Conservation (phyloP, 768 basidiomycete genomes). For the Artomyces pyxidatus region DNA sequence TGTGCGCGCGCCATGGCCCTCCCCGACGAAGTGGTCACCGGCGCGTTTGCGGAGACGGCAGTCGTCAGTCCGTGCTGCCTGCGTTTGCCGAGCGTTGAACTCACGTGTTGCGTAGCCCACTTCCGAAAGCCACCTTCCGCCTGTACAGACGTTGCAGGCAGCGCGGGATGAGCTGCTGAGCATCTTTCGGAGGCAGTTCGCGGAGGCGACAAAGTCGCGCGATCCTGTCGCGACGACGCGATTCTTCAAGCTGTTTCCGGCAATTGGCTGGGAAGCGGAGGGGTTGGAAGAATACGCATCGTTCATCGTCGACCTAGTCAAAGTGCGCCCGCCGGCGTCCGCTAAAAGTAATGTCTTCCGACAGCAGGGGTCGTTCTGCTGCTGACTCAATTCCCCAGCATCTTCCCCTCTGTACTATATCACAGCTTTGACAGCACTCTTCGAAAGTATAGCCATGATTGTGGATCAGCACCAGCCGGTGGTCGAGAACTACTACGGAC, state of each 20-base stretch:
- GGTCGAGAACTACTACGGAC: slow-evolving; percentile 96
- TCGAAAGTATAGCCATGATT: slow-evolving; percentile 93
- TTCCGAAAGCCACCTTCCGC: slow-evolving; percentile 78
- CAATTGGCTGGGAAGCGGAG: slow-evolving; percentile 88
- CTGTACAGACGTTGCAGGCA: slow-evolving; percentile 69
- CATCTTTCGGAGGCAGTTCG: slow-evolving; percentile 76
- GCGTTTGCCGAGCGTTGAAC: neutral
- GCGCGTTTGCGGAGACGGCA: slow-evolving; percentile 77
- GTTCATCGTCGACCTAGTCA: slow-evolving; percentile 88
- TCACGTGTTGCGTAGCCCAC: slow-evolving; percentile 58
- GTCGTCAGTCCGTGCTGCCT: slow-evolving; percentile 44
- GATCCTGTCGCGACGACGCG: slow-evolving; percentile 85
- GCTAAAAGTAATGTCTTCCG: slow-evolving; percentile 62
- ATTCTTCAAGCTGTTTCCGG: slow-evolving; percentile 96
- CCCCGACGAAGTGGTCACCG: slow-evolving; percentile 67
- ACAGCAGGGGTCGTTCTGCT: slow-evolving; percentile 6
- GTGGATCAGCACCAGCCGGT: slow-evolving; percentile 97
- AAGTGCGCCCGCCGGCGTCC: slow-evolving; percentile 65
- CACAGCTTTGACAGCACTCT: slow-evolving; percentile 80
- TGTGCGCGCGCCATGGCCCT: slow-evolving; percentile 88
- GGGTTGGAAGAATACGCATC: slow-evolving; percentile 88
- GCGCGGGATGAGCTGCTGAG: slow-evolving; percentile 68
- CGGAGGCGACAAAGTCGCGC: slow-evolving; percentile 67
- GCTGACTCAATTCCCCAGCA: slow-evolving; percentile 36
- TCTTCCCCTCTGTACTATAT: slow-evolving; percentile 92